Evolutionary conservation across 1,284 basidiomycete genomes (phyloP).

Genomic region (Apiotrichum gracile): DNA sequence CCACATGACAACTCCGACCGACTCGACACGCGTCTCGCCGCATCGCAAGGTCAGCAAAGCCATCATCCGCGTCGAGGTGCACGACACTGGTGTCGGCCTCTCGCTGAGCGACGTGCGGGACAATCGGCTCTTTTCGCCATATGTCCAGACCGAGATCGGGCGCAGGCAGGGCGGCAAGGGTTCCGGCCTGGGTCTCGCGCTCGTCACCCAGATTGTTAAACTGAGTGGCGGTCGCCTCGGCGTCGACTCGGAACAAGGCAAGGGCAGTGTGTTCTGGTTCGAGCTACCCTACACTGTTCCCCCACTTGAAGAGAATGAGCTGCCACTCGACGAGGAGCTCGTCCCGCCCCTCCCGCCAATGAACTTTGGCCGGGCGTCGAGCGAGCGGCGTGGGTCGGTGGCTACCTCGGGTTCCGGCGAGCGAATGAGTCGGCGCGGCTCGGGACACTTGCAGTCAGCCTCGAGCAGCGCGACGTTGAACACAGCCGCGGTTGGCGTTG

Average conservation of each 20-base stretch:
- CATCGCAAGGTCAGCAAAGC: constrained; percentile 16
- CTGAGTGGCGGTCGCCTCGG: constrained; percentile 73
- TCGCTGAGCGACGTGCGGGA: constrained; percentile 63
- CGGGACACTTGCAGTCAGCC: no score
- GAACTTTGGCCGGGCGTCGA: no score
- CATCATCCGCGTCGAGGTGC: constrained; percentile 70
- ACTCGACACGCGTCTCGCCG: not conserved
- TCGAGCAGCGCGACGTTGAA: no score
- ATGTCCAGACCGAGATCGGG: constrained; percentile 53
- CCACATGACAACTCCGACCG: not conserved
- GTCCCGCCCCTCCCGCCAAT: not conserved
- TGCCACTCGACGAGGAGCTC: not conserved
- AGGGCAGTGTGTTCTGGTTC: constrained; percentile 44
- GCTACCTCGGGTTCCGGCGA: no score
- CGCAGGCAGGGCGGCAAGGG: constrained; percentile 79
- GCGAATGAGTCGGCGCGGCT: not conserved
- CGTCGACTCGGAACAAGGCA: constrained; percentile 41
- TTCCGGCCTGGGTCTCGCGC: constrained; percentile 73
- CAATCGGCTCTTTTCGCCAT: constrained; percentile 44
- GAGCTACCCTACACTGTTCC: constrained; percentile 1
- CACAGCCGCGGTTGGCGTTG: no score
- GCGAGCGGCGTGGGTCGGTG: no score
- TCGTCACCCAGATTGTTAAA: constrained; percentile 84
- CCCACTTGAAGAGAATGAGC: not conserved
- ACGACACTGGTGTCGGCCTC: constrained; percentile 74